phyloP scores from a whole-genome alignment of 345 rosid species.

The Syzygium aromaticum region DNA sequence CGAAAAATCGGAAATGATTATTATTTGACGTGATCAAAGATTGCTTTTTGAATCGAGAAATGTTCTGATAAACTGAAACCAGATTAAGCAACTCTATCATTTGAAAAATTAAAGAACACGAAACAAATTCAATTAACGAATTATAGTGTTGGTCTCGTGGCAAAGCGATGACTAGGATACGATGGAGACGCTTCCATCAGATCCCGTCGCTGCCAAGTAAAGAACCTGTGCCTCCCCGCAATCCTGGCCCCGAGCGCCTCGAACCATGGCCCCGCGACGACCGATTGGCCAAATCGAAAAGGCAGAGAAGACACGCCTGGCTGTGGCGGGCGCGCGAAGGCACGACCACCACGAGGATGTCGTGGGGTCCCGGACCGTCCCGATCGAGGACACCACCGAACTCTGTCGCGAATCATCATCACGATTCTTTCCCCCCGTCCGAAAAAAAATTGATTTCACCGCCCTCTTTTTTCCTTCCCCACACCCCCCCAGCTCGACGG shows the following conservation, averaged over 20 bases:
- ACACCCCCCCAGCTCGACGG: not conserved
- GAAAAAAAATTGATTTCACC: not conserved
- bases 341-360: not conserved
- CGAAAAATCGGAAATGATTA: not conserved
- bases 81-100: not conserved
- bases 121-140: too few relatives aligned
- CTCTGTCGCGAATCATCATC: too few relatives aligned
- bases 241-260: too few relatives aligned
- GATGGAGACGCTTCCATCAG: rapidly evolving
- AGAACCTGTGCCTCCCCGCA: too few relatives aligned
- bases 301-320: not conserved
- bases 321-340: not conserved
- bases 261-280: too few relatives aligned
- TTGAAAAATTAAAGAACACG: too few relatives aligned
- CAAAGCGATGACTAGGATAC: too few relatives aligned
- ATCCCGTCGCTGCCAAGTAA: not conserved
- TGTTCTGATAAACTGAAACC: not conserved
- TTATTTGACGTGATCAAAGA: rapidly evolving
- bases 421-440: not conserved
- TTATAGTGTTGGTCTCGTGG: too few relatives aligned
- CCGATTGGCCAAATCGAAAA: too few relatives aligned
- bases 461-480: not conserved
- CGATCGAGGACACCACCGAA: not conserved
- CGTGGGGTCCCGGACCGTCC: not conserved
- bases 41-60: not conserved